Evolutionary conservation across 2,329 filamentous ascomycete species (phyloP), one percentile per base, ranked within the genome.

Genomic region (Corniculantispora saksenae): DNA sequence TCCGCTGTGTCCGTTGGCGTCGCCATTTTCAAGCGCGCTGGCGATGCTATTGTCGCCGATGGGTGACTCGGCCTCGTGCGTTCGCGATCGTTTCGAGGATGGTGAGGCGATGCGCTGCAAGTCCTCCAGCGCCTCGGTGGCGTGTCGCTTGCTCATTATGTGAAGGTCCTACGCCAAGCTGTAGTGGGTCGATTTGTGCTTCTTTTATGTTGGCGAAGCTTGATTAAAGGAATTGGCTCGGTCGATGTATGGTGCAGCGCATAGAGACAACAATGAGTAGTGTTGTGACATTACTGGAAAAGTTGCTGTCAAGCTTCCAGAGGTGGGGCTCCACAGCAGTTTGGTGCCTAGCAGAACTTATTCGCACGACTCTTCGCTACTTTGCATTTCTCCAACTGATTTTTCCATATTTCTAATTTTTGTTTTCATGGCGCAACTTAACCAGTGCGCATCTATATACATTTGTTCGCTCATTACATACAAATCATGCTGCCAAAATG

Each of bases 41-140:
- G 68, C 72, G 65, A 75, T 72, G 23, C 74, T 70, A 68, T 79
- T 76, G 55, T 29, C 45, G 51, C 74, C 73, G 29, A 76, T 70
- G 40, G 78, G 76, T 38, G 77, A 77, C 62, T 79, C 76, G 66
- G 78, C 75, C 62, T 84, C 82, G 68, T 81, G 84, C 43, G 82
- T 74, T 67, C 86, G 81, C 43, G 84, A 86, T 69, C 80, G 83
- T 75, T 89, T 90, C 25, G 85, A 85, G 38, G 82, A 83, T 3
- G 87, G 87, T 38, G 86, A 88, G 57, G 80, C 83, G 64, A 83
- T 75, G 63, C 80, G 84, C 45, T 77, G 76, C 53, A 86, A 74
- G 67, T 88, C 85, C 45, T 88, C 86, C 47, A 89, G 80, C 50
- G 85, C 80, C 74, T 89, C 86, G 35, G 83, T 82, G 64, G 87